Evolutionary conservation across 441 rosid species (phyloP).

Genomic region (Mallotus repandus): DNA sequence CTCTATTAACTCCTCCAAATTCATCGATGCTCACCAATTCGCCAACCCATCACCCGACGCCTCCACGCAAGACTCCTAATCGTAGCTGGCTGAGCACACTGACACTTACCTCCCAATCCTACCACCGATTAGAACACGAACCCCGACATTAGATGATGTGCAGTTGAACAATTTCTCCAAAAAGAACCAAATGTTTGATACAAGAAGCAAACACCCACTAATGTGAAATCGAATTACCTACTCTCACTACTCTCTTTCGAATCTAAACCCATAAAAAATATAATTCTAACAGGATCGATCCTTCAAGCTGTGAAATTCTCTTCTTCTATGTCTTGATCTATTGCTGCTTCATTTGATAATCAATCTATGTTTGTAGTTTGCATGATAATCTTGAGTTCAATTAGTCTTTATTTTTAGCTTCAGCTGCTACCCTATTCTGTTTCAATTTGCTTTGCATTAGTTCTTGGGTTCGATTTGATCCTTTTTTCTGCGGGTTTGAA

Average conservation of each 20-base stretch:
- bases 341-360: background rate
- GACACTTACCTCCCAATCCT: too few species aligned
- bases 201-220: too few species aligned
- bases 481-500: background rate
- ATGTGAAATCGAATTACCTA: background rate
- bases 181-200: background rate
- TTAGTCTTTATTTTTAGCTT: background rate
- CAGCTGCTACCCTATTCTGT: background rate
- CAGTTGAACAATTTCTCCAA: slow-evolving; percentile 1
- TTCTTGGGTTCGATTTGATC: background rate
- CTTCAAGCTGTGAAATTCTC: background rate
- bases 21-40: slow-evolving; percentile 8
- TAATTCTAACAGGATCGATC: too few species aligned
- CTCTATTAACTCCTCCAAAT: background rate
- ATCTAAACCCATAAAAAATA: background rate
- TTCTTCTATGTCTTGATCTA: background rate
- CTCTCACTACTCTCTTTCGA: background rate
- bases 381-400: background rate
- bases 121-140: too few species aligned
- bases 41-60: slow-evolving; percentile 25
- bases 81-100: too few species aligned
- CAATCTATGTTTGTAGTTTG: background rate
- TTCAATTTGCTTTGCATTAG: background rate
- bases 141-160: too few species aligned
- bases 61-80: too few species aligned